Evolutionary conservation across 2,329 filamentous ascomycete genomes (phyloP), one percentile per base, ranked within the genome.

Genomic region (Colletotrichum paranaense): DNA sequence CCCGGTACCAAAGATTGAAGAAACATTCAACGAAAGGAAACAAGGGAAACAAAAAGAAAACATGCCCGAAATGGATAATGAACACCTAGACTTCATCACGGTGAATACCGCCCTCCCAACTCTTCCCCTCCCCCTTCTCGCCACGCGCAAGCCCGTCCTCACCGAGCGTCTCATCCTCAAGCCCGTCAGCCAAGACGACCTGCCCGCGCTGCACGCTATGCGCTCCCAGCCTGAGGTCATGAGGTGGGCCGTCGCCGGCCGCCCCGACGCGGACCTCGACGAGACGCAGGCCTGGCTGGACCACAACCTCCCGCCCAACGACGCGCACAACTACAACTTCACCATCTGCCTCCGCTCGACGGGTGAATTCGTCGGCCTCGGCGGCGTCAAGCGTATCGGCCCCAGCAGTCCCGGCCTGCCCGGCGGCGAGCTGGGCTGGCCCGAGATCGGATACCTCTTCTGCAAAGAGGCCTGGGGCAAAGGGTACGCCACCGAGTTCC

Each of bases 171-270:
- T 93, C 24, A 77, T 89, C 30, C 80, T 93, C 64, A 84, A 90
- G 19, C 87, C 88, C 2, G 80, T 89, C 52, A 76, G 77, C 1
- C 79, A 84, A 22, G 81, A 85, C 3, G 91, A 93, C 79, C 81
- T 89, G 2, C 80, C 82, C 1, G 86, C 82, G 7, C 73, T 91
- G 19, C 82, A 89, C 74, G 80, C 81, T 26, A 82, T 94, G 66
- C 89, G 91, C 28, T 84, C 83, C 16, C 85, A 91, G 78, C 85
- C 86, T 5, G 89, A 91, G 75, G 89, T 92, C 59, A 93, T 94
- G 92, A 80, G 80, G 67, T 91, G 87, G 85, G 91, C 91, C 66
- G 67, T 74, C 3, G 75, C 78, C 75, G 86, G 85, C 70, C 68
- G 76, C 9, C 76, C 82, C 9, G 87, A 92, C 80, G 73, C 77